phyloP scores from a whole-genome alignment of 1,284 basidiomycete genomes.

The Cryptococcus sp. region DNA sequence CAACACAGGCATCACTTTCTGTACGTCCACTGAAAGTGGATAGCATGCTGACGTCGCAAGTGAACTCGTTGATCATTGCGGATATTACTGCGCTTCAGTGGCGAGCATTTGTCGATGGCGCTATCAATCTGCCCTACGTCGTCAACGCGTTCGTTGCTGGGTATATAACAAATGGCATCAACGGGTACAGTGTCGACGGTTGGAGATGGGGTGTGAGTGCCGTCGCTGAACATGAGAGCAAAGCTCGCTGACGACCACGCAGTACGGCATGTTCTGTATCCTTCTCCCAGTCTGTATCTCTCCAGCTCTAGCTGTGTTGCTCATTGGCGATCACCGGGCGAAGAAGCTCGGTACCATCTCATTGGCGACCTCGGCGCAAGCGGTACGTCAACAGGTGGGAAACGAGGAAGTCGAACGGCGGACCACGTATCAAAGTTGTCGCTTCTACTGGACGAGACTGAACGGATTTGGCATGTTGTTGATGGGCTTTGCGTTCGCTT shows the following conservation, averaged over 20 bases:
- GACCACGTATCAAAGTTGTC: conserved; percentile 16
- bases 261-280: conserved; percentile 51
- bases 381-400: conserved; percentile 16
- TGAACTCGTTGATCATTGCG: conserved; percentile 52
- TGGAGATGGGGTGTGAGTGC: conserved; percentile 67
- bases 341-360: conserved; percentile 32
- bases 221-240: neutral
- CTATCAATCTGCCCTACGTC: conserved; percentile 68
- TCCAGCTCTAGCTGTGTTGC: conserved; percentile 43
- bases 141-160: conserved; percentile 44
- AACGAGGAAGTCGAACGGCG: conserved; percentile 7
- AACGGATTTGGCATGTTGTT: conserved; percentile 50
- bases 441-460: conserved; percentile 37
- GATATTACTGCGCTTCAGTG: conserved; percentile 76
- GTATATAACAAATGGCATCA: conserved; percentile 63
- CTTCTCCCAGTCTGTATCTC: conserved; percentile 40
- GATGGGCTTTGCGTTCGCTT: conserved; percentile 44
- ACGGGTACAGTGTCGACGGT: conserved; percentile 47
- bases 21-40: neutral
- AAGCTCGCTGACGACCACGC: neutral
- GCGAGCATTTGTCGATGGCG: conserved; percentile 69
- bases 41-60: neutral
- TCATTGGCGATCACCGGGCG: conserved; percentile 48
- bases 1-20: conserved; percentile 38
- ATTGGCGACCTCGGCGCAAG: conserved; percentile 26